phyloP scores from a whole-genome alignment of 345 rosid genomes.

The Alliaria petiolata region DNA sequence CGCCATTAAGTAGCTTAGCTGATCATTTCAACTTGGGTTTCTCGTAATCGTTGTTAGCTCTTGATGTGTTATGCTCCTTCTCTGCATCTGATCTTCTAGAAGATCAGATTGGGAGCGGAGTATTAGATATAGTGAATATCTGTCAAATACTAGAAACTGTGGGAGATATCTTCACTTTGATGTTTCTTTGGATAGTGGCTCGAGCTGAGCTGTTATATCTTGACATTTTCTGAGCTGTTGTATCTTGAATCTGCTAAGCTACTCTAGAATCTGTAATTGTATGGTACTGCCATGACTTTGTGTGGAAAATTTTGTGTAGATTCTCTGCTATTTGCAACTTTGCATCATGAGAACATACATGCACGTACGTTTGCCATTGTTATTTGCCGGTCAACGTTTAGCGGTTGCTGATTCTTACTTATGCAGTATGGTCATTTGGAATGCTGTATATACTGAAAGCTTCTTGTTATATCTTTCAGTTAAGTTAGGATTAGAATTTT shows the following conservation, averaged over 20 bases:
- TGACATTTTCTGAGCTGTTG: not conserved
- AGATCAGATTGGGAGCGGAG: not conserved
- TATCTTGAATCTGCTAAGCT: not conserved
- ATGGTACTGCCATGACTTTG: no score
- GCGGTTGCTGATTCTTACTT: not conserved
- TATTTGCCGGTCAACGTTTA: not conserved
- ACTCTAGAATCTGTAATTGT: not conserved
- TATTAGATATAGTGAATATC: not conserved
- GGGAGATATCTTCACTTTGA: constrained; percentile 1
- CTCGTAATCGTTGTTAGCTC: not conserved
- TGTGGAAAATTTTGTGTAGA: not conserved
- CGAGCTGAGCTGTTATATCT: not conserved
- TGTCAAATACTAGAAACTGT: not conserved
- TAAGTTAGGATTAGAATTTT: constrained; percentile 16
- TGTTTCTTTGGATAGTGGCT: constrained; percentile 2
- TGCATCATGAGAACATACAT: not conserved
- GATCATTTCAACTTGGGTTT: constrained; percentile 24
- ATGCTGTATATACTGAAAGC: constrained; percentile 7
- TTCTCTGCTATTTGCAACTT: not conserved
- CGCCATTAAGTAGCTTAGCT: not conserved
- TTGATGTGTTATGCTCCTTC: not conserved
- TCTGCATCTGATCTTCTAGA: not conserved
- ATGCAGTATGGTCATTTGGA: not conserved
- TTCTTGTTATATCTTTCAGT: constrained; percentile 11
- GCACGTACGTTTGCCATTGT: not conserved